Evolutionary conservation across 2,329 filamentous ascomycete species (phyloP), one percentile per base, ranked within the genome.

Genomic region (Ascochyta viciae-villosae): DNA sequence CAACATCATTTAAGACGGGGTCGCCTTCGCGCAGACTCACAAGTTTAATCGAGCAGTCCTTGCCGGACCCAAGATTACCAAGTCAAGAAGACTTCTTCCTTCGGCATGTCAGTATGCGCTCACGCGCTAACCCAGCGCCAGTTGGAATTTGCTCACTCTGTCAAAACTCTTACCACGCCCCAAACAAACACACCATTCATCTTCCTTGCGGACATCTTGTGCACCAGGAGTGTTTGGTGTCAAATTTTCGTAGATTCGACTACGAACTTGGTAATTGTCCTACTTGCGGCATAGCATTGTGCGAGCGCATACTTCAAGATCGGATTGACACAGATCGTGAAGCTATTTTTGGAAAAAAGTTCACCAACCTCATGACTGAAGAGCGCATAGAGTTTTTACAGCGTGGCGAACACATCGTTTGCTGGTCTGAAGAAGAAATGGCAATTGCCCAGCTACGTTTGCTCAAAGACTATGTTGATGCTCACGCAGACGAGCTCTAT

Each of bases 381-480:
- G 46, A 59, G 3, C 19, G 27, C 1, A 50, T 66, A 6, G 39
- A 55, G 3, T 58, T 64, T 23, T 43, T 50, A 2, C 56, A 54
- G 8, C 54, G 44, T 0, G 40, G 48, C 5, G 24, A 61, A 15
- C 29, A 6, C 4, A 26, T 58, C 0, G n/a, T 10, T 4, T 58
- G 57, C 31, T 29, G 16, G n/a, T 61, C 58, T 2, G 50, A 61
- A 24, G 60, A 64, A 22, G 50, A 60, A 4, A 38, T 58, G 13
- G 58, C 56, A 8, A 50, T 49, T 13, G 40, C 56, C 4, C 50
- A 61, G 23, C 46, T 63, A 6, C 50, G 53, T 6, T 34, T 63
- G 3, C 12, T 59, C 12, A 64, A 66, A 6, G 60, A 61, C n/a
- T 54, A 59, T 10, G 27, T 64, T 12, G 48, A 60, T 5, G 29